Conservation (phyloP, 768 basidiomycete species). For the Coprinopsis sp. region DNA sequence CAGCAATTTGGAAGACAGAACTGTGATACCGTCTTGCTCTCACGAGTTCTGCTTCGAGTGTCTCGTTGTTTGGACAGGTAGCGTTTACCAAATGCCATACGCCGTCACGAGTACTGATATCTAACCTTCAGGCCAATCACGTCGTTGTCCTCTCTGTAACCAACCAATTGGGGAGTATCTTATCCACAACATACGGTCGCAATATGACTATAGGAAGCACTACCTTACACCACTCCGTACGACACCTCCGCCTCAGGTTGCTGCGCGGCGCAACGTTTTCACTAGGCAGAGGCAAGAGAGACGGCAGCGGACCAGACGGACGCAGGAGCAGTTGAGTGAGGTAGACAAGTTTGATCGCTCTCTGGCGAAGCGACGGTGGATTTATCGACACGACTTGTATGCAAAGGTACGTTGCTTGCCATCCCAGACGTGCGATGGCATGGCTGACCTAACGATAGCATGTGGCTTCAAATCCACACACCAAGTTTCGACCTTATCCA, state of each 20-base stretch:
- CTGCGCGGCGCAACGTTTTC: conserved; percentile 25
- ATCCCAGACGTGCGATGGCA: conserved; percentile 5
- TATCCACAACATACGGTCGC: conserved; percentile 75
- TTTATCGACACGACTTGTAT: conserved; percentile 76
- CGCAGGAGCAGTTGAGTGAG: conserved; percentile 47
- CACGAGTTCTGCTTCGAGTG: conserved; percentile 96
- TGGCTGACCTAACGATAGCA: conserved; percentile 50
- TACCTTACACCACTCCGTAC: conserved; percentile 62
- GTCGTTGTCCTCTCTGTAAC: conserved; percentile 73
- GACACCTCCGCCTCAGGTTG: conserved; percentile 36
- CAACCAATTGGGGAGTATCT: conserved; percentile 65
- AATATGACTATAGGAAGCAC: conserved; percentile 79
- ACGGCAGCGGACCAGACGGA: conserved; percentile 43
- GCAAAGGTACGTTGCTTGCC: conserved; percentile 62
- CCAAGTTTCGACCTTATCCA: conserved; percentile 88
- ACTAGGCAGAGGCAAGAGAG: conserved; percentile 26
- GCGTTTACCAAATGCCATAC: background rate
- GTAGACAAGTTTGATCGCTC: conserved; percentile 72
- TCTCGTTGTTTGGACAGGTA: conserved; percentile 80
- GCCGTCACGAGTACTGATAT: background rate
- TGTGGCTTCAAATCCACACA: conserved; percentile 81
- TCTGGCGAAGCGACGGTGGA: conserved; percentile 67
- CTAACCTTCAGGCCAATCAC: conserved; percentile 56
- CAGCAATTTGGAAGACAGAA: conserved; percentile 68
- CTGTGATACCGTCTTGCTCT: conserved; percentile 79